phyloP scores from a whole-genome alignment of 371 early-diverging fungal genomes.

The Umbelopsis sp. region DNA sequence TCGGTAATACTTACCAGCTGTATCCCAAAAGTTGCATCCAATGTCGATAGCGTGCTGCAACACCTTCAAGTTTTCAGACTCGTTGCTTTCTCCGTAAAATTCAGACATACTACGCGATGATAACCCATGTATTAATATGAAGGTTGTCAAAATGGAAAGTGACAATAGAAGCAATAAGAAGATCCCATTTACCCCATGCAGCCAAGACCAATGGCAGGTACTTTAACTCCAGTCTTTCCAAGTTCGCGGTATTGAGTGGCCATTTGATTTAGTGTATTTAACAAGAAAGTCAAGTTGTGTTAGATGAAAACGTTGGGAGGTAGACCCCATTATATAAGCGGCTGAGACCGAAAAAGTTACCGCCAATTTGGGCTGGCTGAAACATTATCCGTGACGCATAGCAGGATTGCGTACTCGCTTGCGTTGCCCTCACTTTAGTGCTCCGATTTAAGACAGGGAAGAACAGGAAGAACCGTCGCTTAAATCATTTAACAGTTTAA shows the following conservation, averaged over 20 bases:
- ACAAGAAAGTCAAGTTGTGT: not conserved
- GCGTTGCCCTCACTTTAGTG: not conserved
- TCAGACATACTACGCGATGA: constrained; percentile 18
- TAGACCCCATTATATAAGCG: not conserved
- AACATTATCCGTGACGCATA: not conserved
- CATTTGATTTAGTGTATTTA: not conserved
- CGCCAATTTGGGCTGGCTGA: not conserved
- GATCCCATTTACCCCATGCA: constrained; percentile 22
- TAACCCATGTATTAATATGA: not conserved
- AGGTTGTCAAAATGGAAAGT: not conserved
- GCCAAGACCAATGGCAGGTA: constrained; percentile 37
- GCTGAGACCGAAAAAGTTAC: not conserved
- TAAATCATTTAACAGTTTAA: no score
- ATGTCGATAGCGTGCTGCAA: constrained; percentile 29
- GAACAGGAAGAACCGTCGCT: no score
- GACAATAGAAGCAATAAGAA: not conserved
- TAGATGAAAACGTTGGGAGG: not conserved
- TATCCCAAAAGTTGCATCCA: constrained; percentile 36
- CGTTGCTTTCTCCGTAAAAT: constrained; percentile 27
- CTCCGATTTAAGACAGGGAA: no score
- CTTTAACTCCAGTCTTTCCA: constrained; percentile 28
- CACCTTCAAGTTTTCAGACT: constrained; percentile 34
- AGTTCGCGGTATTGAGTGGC: constrained; percentile 26
- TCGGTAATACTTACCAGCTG: constrained; percentile 18
- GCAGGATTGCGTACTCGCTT: not conserved